Base-by-base conservation (phyloP, 164 flowering plant genomes). In the Vitis amurensis region DNA sequence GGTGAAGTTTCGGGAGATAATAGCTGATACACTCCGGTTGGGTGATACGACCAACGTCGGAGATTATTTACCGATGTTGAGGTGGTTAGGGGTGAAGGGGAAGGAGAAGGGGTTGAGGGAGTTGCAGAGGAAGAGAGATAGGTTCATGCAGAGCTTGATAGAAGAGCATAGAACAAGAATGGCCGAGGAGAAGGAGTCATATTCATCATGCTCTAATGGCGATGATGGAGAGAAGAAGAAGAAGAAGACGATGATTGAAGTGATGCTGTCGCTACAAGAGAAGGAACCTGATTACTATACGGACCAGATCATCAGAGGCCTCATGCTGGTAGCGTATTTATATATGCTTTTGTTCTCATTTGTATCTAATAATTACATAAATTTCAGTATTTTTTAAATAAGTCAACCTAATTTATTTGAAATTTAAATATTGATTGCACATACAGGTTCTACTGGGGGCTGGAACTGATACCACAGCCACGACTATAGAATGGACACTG, bases 1-100 rank as follows among this genome's bases (percentile, higher is more conserved):
- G 8, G 56, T 37, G 64, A 9, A 30, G 66, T 79, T 80, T 23
- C 16, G 50, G 50, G 80, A 79, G 60, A 61, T 81, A 1, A 63
- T 72, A 14, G 23, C 4, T 48, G 82, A 77, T 50, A 55, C 73
- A 1, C 11, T 72, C 23, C 4, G 6, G n/a, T 1, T 81, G 31
- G 44, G 55, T 50, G 70, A 63, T 0, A 48, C 74, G 9, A 13
- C 77, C n/a, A 75, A 68, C 14, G 4, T 67, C 0, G 76, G 48
- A 10, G 89, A 86, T 61, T 80, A 72, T 14, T 16, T 86, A 56
- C 87, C 81, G 23, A 2, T 66, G 29, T 3, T 72, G 74, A 61
- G 59, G 55, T 76, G 76, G 81, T 17, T 81, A 49, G 79, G 75
- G 4, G 65, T 61, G 3, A 61, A 29, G 0, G 59, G 69, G 29